Base-by-base conservation (phyloP, 352 stramenopile genomes). In the Pythium sp. region DNA sequence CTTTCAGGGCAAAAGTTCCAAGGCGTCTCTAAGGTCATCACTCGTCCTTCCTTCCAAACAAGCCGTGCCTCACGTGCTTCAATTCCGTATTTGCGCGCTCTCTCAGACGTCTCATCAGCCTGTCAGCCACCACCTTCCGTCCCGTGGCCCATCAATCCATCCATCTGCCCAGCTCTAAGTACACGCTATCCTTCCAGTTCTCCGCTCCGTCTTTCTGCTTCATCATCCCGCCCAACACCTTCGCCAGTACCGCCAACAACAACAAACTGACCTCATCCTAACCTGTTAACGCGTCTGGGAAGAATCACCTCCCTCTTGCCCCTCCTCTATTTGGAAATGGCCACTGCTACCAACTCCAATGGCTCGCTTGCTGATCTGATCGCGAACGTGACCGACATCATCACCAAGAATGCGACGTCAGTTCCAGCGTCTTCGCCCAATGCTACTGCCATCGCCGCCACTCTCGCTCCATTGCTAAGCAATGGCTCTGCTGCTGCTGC, bases 81-180 rank as follows among this genome's bases (percentile, higher is more conserved):
- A 60, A 60, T 60, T 43, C 30, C 14, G n/a, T n/a, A 60, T 60
- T 60, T 60, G 55, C 55, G 55, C 28, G 30, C 26, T 24, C 18
- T 41, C 26, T 43, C 11, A 12, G 36, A 43, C 36, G 36, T 43
- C 36, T 43, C 3, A 43, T 14, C 20, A 54, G 47, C 47, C 20
- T 15, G 20, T 2, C 47, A 28, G 15, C 47, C 2, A 18, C 12
- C 36, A 12, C 11, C 12, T 43, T 43, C 36, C 15, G 14, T 28
- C 20, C 47, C 14, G 47, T 15, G 5, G 6, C 5, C 20, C 47
- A 14, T 26, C 20, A 5, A 12, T 26, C 4, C 20, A 26, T 43
- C n/a, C 47, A 26, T 47, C 53, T 58, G 2, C 53, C 2, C 55
- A 60, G 30, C n/a, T 60, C 14, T 12, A 36, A 20, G 14, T 9